Percentiles rank a stretch among this genome's conserved stretches.
These are phyloP conservation scores for Crithidia thermophila DNA, from an alignment of 208 protist species.

Conservation along the genomic window DNA sequence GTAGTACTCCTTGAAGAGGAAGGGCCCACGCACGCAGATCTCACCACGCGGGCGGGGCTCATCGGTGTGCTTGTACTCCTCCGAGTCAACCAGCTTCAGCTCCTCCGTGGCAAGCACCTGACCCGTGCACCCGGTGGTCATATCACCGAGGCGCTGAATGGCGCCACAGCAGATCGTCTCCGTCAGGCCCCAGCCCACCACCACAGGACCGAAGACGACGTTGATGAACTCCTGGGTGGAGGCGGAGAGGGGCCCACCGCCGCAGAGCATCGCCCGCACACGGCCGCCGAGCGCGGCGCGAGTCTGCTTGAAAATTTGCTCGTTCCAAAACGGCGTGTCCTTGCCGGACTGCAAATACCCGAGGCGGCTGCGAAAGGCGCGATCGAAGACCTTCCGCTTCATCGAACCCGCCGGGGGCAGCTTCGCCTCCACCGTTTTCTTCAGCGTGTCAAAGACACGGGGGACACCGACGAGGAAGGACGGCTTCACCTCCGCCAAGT, in stretches of 20 bases:
- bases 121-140: constrained; percentile 53
- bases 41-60: constrained; percentile 72
- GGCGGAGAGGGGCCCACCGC: constrained; percentile 75
- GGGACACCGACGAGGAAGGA: constrained; percentile 86
- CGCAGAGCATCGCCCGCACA: constrained; percentile 65
- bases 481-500: constrained; percentile 78
- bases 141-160: constrained; percentile 61
- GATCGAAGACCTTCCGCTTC: constrained; percentile 79
- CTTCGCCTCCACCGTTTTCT: constrained; percentile 78
- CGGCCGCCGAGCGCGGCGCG: constrained; percentile 65
- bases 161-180: constrained; percentile 79
- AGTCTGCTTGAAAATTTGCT: constrained; percentile 73
- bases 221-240: constrained; percentile 85
- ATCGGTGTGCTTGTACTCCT: constrained; percentile 80
- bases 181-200: constrained; percentile 90
- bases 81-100: constrained; percentile 90
- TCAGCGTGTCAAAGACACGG: constrained; percentile 89
- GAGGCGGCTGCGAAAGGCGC: constrained; percentile 56
- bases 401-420: constrained; percentile 58
- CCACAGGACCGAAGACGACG: constrained; percentile 67
- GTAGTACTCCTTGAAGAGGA: constrained; percentile 92
- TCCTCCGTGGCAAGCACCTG: constrained; percentile 65
- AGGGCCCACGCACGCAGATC: constrained; percentile 78
- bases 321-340: constrained; percentile 84
- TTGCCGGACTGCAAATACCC: constrained; percentile 51